Evolutionary conservation across 495 filamentous ascomycete genomes (phyloP).

Genomic region (Penicillium longicatenatum): DNA sequence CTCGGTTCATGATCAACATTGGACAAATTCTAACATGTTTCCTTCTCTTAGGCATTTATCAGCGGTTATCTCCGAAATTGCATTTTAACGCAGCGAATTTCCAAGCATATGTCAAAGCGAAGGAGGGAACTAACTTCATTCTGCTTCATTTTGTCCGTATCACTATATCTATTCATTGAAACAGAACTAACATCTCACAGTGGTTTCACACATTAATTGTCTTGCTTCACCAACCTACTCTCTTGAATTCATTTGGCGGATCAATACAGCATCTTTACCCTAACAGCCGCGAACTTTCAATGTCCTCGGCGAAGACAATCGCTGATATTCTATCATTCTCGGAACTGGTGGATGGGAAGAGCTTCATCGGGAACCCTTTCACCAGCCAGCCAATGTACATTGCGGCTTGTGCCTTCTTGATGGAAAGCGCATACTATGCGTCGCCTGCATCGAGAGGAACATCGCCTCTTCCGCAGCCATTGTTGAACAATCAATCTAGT

Average conservation of each 20-base stretch:
- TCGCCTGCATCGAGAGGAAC: constrained; percentile 38
- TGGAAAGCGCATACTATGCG: constrained; percentile 65
- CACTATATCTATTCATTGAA: not conserved
- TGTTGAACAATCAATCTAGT: constrained; percentile 43
- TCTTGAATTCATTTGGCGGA: constrained; percentile 75
- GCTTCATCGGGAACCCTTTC: constrained; percentile 82
- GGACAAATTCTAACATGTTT: not conserved
- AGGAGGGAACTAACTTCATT: constrained; percentile 81
- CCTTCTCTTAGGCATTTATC: constrained; percentile 56
- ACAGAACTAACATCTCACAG: constrained; percentile 15
- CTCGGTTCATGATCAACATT: not conserved
- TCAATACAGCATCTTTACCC: constrained; percentile 68
- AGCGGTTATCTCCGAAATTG: constrained; percentile 67
- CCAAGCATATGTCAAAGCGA: constrained; percentile 70
- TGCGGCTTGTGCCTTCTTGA: constrained; percentile 81
- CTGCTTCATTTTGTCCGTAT: constrained; percentile 68
- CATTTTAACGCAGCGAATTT: constrained; percentile 82
- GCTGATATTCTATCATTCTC: constrained; percentile 81
- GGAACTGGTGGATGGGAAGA: constrained; percentile 75
- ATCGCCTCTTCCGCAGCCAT: constrained; percentile 33
- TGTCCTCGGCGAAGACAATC: constrained; percentile 88
- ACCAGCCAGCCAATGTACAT: constrained; percentile 90
- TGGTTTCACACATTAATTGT: constrained; percentile 91
- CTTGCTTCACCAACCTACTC: constrained; percentile 77
- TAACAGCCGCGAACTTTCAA: constrained; percentile 77